Evolutionary conservation across 129 eudicot species (phyloP).

Genomic region (Flaveria linearis): DNA sequence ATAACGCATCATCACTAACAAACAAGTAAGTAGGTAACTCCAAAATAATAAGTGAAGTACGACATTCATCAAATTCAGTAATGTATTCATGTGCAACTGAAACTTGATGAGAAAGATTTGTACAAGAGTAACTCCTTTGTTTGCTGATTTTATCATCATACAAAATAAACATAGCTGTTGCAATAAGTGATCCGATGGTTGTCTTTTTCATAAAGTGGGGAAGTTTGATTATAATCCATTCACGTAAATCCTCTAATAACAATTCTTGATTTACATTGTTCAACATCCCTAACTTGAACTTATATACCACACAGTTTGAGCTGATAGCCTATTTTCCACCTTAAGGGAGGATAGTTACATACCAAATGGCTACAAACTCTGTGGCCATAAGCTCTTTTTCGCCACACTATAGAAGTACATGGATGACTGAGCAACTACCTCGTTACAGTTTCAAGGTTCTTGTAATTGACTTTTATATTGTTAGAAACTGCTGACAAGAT

Average conservation of each 20-base stretch:
- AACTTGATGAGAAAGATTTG: neutral
- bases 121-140: neutral
- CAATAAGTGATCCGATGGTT: neutral
- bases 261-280: no score
- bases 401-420: neutral
- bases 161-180: neutral
- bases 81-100: neutral
- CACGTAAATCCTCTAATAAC: no score
- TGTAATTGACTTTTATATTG: neutral
- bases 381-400: neutral
- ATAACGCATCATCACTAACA: neutral
- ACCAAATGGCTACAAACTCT: neutral
- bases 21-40: neutral
- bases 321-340: neutral
- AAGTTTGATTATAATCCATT: no score
- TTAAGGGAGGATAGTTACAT: neutral
- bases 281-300: neutral
- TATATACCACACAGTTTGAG: neutral
- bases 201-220: no score
- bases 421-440: neutral
- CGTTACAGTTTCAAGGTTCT: neutral
- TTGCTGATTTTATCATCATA: neutral
- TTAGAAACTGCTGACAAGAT: neutral
- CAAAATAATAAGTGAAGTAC: neutral
- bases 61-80: neutral